These are phyloP conservation scores for Tolypocladium guangdongense DNA, from an alignment of 2,329 filamentous ascomycete species.

Conservation along the genomic window DNA sequence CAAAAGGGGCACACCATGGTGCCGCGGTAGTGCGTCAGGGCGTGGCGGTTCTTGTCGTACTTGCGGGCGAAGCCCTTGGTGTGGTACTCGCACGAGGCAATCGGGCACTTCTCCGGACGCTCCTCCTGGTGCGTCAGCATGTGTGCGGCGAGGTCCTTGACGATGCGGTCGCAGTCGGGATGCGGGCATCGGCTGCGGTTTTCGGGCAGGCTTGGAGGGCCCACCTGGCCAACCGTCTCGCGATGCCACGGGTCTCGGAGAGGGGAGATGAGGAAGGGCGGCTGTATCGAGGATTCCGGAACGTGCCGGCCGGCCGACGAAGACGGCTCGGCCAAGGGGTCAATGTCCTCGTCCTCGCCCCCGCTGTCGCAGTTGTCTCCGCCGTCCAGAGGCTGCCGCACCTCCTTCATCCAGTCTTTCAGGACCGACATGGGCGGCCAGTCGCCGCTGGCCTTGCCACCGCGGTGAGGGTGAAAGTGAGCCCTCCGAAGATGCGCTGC, in stretches of 20 bases:
- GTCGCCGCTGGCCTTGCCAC: constrained; percentile 46
- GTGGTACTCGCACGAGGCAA: constrained; percentile 87
- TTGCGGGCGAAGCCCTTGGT: constrained; percentile 90
- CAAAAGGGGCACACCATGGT: constrained; percentile 98
- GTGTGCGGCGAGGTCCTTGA: constrained; percentile 67
- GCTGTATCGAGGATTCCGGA: constrained; percentile 7
- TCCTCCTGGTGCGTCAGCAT: constrained; percentile 95
- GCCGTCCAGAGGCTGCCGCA: constrained; percentile 39
- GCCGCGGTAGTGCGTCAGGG: constrained; percentile 92
- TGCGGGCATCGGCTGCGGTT: constrained; percentile 42
- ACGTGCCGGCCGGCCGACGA: neutral
- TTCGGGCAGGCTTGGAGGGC: constrained; percentile 19
- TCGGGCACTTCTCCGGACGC: constrained; percentile 91
- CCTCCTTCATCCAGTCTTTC: constrained; percentile 51
- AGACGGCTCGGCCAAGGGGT: constrained; percentile 3
- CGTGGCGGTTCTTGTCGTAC: constrained; percentile 96
- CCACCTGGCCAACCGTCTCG: constrained; percentile 16
- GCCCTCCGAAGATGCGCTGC: constrained; percentile 46
- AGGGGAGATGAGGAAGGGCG: constrained; percentile 2
- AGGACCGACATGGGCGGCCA: constrained; percentile 47
- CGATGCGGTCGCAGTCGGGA: constrained; percentile 46
- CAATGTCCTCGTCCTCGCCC: constrained; percentile 35
- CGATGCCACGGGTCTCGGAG: constrained; percentile 11
- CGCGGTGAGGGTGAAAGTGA: constrained; percentile 45
- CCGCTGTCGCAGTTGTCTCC: constrained; percentile 33